Evolutionary conservation across 352 stramenopile genomes (phyloP), one percentile per base, ranked within the genome.

Genomic region (Plasmopara viticola): DNA sequence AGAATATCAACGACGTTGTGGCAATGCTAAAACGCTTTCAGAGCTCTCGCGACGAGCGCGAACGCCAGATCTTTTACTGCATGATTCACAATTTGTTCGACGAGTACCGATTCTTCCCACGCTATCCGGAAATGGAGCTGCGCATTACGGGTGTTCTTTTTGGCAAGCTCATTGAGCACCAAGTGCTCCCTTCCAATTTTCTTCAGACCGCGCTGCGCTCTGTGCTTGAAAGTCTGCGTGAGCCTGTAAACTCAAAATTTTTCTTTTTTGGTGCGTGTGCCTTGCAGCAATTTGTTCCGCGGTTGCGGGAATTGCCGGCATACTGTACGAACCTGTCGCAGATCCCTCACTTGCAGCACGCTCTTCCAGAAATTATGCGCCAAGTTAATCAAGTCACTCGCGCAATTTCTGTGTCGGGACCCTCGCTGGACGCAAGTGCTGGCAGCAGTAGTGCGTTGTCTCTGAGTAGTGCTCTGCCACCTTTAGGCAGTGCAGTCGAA

Each of bases 71-170:
- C 59, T 99, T 99, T 68, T 97, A 97, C 40, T 99, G 95, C 64
- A 99, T 99, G 95, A 97, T 99, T 56, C 96, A 99, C 73, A 99
- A 99, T 65, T 72, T 99, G 2, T 99, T 99, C 67, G 95, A 99
- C 61, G 96, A 99, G 71, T 99, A 99, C 68, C 84, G 95, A 47
- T 99, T 99, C 75, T 99, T 99, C 64, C 94, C 95, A 35, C 96
- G 97, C 56, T 99, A 99, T 64, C 96, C 96, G 6, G 96, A 99
- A 67, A 99, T 98, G 76, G 96, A 99, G 66, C 66, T 99, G 34
- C 90, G 96, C 5, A 99, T 99, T 64, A 99, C 96, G 7, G 97
- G 95, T 20, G 96, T 98, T 56, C 77, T 99, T 6, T 98, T 99
- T 60, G 96, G 97, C 20, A 93, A 97, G 40, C 79, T 99, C 6